Conservation (phyloP, 2,329 filamentous ascomycete genomes). For the Hypomyces rosellus region DNA sequence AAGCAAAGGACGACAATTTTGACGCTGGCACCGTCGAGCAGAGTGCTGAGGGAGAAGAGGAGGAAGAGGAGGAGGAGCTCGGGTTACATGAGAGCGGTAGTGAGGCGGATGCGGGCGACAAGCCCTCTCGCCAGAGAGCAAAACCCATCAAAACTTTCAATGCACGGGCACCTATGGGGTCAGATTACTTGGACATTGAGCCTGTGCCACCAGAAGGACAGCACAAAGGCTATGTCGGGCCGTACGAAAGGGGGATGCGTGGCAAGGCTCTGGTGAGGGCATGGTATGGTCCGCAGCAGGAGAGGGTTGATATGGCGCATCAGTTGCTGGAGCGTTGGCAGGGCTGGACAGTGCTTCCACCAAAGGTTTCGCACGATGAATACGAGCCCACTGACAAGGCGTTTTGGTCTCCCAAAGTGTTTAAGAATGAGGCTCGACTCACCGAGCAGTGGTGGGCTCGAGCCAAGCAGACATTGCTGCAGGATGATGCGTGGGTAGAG, state of each 20-base stretch:
- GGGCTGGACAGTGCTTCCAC: slow-evolving; percentile 34
- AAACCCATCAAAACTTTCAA: slow-evolving; percentile 19
- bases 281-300: slow-evolving; percentile 37
- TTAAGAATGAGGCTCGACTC: slow-evolving; percentile 27
- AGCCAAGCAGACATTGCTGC: slow-evolving; percentile 15
- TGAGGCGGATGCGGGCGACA: slow-evolving; percentile 21
- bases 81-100: slow-evolving; percentile 26
- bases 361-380: slow-evolving; percentile 22
- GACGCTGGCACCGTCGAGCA: slow-evolving; percentile 19
- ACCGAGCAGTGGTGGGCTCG: slow-evolving; percentile 24
- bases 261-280: slow-evolving; percentile 29
- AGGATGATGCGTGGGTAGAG: slow-evolving; percentile 8
- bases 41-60: slow-evolving; percentile 19
- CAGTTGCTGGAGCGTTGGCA: slow-evolving; percentile 37
- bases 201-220: slow-evolving; percentile 27
- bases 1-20: slow-evolving; percentile 26
- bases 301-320: slow-evolving; percentile 29
- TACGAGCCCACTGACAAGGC: slow-evolving; percentile 26
- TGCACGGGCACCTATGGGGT: slow-evolving; percentile 16
- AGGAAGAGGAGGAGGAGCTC: slow-evolving; percentile 26
- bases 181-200: slow-evolving; percentile 27
- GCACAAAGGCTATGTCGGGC: slow-evolving; percentile 29
- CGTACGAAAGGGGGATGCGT: slow-evolving; percentile 28
- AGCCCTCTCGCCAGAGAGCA: slow-evolving; percentile 20
- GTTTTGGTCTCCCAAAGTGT: slow-evolving; percentile 35